phyloP scores from a whole-genome alignment of 1,139 yeast genomes.

The Martiniozyma asiatica region DNA sequence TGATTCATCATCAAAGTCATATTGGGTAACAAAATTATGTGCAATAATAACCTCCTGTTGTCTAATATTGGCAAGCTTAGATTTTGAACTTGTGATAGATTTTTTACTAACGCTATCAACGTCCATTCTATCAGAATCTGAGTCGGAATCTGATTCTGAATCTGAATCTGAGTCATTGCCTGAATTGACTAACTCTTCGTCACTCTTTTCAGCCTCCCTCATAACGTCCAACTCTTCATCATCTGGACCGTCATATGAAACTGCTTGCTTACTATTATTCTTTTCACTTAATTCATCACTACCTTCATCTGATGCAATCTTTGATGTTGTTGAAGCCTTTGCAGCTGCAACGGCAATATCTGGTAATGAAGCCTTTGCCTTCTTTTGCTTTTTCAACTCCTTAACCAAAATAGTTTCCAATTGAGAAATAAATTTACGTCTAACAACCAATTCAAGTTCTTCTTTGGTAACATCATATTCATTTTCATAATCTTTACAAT shows the following conservation, averaged over 20 bases:
- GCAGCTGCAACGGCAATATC: constrained; percentile 67
- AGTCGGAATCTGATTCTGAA: constrained; percentile 22
- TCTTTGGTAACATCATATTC: constrained; percentile 83
- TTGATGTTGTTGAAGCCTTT: constrained; percentile 30
- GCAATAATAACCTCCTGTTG: constrained; percentile 69
- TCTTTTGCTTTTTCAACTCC: constrained; percentile 76
- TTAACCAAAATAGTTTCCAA: constrained; percentile 65
- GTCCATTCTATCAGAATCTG: constrained; percentile 16
- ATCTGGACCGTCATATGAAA: constrained; percentile 89
- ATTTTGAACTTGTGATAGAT: constrained; percentile 21
- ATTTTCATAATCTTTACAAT: constrained; percentile 62
- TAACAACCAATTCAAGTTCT: constrained; percentile 62
- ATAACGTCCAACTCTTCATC: constrained; percentile 84
- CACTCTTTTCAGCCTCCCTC: constrained; percentile 68
- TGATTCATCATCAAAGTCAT: constrained; percentile 76
- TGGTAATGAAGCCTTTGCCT: constrained; percentile 36
- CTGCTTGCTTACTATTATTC: constrained; percentile 67
- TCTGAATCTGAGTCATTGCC: constrained; percentile 29
- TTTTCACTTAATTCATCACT: constrained; percentile 58
- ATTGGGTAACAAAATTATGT: constrained; percentile 62
- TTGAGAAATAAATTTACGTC: constrained; percentile 50
- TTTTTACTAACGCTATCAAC: constrained; percentile 10
- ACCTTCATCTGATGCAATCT: constrained; percentile 41
- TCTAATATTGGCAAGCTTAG: constrained; percentile 66
- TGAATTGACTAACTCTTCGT: constrained; percentile 37